Base-by-base conservation (phyloP, 2,329 filamentous ascomycete genomes). In the Ophidiomyces ophidiicola region DNA sequence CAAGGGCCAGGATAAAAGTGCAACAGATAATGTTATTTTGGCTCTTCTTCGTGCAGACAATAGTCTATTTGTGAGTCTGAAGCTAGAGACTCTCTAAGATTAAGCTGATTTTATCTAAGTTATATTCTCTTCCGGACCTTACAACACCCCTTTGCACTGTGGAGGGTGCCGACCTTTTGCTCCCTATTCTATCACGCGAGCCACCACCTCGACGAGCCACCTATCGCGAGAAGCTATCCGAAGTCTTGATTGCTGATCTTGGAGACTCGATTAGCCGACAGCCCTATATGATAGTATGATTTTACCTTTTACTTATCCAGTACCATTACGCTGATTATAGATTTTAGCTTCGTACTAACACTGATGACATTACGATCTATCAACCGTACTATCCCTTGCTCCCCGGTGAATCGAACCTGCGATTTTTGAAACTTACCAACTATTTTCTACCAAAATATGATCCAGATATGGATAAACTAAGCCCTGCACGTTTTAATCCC, bases 321-420 rank as follows among this genome's bases (percentile, higher is more conserved):
- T 6, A 20, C 30, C 12, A 10, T 39, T 14, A 23, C 31, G 20
- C 15, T 24, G 19, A 35, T 19, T 6, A 2, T 23, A 3, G 15
- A 7, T 18, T 32, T 25, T 46, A 86, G 81, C 66, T 87, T 19
- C 82, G 88, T 36, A 84, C 84, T 34, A 70, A 74, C 6, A 79
- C 76, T 43, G 81, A 94, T 47, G 87, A 96, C 53, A 64, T 96
- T 23, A 80, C 81, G 7, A 72, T 96, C 32, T 98, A 96, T 56
- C 78, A 90, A 55, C 86, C 88, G 1, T 80, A 85, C 49, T 69
- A 74, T 29, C 64, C 64, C 44, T 37, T 40, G 14, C 25, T 32
- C 7, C 44, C 44, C 19, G 48, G 44, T 8, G 44, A 47, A 26
- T 44, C 42, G 18, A 38, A 70, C 5, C 64, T 94, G 7, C 74